A percentile compares a stretch with the other conserved stretches of the same genome.
Evolutionary conservation across 768 basidiomycete genomes (phyloP).

Genomic region (Exidia glandulosa): DNA sequence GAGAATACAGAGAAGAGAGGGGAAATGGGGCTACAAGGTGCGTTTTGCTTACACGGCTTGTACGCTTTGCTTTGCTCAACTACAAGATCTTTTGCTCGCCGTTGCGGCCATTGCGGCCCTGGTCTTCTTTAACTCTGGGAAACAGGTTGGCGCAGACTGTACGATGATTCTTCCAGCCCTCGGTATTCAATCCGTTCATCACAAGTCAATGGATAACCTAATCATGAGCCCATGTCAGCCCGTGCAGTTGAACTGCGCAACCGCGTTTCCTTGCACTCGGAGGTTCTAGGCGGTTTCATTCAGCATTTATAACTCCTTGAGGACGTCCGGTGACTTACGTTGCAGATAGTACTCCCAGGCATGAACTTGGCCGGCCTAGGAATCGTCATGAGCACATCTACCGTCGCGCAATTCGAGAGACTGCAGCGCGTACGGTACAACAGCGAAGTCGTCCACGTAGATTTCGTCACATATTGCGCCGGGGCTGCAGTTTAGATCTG

Average conservation of each 20-base stretch:
- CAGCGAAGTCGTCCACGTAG: constrained; percentile 20
- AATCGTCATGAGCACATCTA: background rate
- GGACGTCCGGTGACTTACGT: background rate
- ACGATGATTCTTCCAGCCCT: no score
- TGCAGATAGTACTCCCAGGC: background rate
- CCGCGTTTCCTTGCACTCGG: background rate
- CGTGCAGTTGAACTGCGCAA: background rate
- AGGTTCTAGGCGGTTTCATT: background rate
- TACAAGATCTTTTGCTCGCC: no score
- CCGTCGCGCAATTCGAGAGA: background rate
- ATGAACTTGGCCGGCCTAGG: background rate
- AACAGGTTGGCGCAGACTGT: no score
- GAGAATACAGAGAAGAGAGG: no score
- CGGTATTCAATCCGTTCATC: no score
- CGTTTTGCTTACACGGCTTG: no score
- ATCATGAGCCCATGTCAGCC: background rate
- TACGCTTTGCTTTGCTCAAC: no score
- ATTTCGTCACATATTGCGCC: background rate
- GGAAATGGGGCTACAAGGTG: no score
- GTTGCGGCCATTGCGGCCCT: no score
- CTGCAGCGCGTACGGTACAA: background rate
- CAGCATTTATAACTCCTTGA: background rate
- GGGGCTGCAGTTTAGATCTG: constrained; percentile 33
- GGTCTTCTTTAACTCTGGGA: no score
- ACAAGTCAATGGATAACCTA: no score